Percentiles rank a stretch among this genome's conserved stretches.
These are phyloP conservation scores for Moricandia moricandioides DNA, from an alignment of 345 rosid species.

Conservation along the genomic window DNA sequence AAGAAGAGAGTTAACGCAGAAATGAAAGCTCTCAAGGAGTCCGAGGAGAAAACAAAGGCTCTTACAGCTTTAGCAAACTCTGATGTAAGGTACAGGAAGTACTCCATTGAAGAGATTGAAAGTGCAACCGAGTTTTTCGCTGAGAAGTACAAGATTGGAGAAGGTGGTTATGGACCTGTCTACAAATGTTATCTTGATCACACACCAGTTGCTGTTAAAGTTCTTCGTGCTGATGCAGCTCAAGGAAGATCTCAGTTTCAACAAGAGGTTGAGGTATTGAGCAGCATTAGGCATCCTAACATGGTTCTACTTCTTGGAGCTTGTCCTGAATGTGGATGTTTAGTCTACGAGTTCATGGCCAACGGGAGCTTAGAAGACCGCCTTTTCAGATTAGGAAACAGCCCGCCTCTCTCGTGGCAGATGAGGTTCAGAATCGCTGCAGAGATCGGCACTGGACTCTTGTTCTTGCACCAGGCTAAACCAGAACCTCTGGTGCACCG, in stretches of 20 bases:
- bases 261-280: slow-evolving; percentile 45
- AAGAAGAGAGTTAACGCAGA: slow-evolving; percentile 75
- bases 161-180: slow-evolving; percentile 98
- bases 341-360: not conserved
- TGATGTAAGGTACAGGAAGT: slow-evolving; percentile 68
- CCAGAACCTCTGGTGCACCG: not conserved
- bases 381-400: not conserved
- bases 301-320: not conserved
- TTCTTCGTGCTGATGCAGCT: slow-evolving; percentile 69
- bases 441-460: not conserved
- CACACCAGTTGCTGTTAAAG: not conserved
- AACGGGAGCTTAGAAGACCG: not conserved
- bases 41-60: slow-evolving; percentile 74
- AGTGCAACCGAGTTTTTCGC: slow-evolving; percentile 68
- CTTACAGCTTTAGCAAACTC: slow-evolving; percentile 53
- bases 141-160: slow-evolving; percentile 70
- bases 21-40: slow-evolving; percentile 67
- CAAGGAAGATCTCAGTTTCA: slow-evolving; percentile 96
- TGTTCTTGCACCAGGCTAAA: not conserved
- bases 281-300: not conserved
- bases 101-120: slow-evolving; percentile 84
- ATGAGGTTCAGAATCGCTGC: not conserved
- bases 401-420: not conserved
- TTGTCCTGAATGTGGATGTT: not conserved
- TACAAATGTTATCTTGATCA: slow-evolving; percentile 52